A percentile compares a stretch with the other conserved stretches of the same genome.
Conservation (phyloP, 176 grass and related monocot genomes). For the Avena atlantica region DNA sequence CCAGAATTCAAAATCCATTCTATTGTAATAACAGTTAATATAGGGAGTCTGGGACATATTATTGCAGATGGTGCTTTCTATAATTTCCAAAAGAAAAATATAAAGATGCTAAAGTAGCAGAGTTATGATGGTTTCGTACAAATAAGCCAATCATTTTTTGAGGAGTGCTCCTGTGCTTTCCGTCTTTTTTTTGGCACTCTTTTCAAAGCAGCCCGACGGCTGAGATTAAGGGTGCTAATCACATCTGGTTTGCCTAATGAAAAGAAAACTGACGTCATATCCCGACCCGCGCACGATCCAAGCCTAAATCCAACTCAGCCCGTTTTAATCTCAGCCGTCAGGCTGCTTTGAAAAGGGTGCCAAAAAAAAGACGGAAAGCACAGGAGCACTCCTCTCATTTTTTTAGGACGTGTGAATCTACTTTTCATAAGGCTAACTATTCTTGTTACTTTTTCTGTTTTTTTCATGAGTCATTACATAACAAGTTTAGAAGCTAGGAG, state of each 20-base stretch:
- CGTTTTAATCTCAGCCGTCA: no score
- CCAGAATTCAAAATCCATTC: neutral
- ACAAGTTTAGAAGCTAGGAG: slow-evolving; percentile 19
- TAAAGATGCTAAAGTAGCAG: slow-evolving; percentile 24
- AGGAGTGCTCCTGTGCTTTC: neutral
- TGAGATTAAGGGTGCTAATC: no score
- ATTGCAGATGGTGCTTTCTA: slow-evolving; percentile 18
- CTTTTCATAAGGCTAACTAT: neutral
- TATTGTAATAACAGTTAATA: neutral
- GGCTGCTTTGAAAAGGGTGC: no score
- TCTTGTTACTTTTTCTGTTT: neutral
- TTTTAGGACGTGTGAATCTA: neutral
- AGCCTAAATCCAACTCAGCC: no score
- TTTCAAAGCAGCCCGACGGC: no score
- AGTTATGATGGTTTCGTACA: neutral
- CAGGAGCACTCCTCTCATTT: neutral
- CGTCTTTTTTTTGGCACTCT: no score
- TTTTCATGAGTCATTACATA: neutral
- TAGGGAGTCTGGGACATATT: neutral
- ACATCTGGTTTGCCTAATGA: no score
- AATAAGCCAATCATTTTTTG: neutral
- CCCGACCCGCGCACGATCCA: no score
- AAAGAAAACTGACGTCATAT: no score
- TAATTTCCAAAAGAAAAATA: slow-evolving; percentile 9
- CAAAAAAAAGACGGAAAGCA: no score